phyloP scores from a whole-genome alignment of 176 grass and related monocot genomes.

The Oryza meridionalis region DNA sequence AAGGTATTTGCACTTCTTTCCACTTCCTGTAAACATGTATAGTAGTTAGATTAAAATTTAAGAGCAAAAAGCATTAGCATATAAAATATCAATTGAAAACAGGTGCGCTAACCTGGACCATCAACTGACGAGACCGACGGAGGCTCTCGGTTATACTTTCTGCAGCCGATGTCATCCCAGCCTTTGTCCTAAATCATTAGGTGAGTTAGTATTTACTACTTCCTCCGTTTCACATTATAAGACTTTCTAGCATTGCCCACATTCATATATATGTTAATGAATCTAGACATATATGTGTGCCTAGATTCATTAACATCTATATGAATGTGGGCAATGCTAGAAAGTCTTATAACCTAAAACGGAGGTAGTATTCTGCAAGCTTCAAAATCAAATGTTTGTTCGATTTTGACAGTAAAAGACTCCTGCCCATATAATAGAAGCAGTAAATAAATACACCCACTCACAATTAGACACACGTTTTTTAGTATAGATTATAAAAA shows the following conservation, averaged over 20 bases:
- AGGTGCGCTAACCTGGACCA: conserved; percentile 81
- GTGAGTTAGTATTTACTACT: not conserved
- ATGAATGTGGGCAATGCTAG: no score
- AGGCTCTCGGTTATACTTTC: conserved; percentile 95
- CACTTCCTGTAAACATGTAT: conserved; percentile 42
- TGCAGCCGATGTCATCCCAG: conserved; percentile 86
- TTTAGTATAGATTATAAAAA: conserved; percentile 7
- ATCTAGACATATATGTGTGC: no score
- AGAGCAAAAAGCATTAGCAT: conserved; percentile 22
- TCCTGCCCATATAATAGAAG: not conserved
- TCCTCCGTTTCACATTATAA: no score
- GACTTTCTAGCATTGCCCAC: no score
- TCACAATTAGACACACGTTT: not conserved
- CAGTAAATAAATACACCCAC: not conserved
- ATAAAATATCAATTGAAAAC: conserved; percentile 6
- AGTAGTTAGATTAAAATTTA: not conserved
- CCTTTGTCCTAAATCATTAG: conserved; percentile 71
- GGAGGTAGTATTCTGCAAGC: not conserved
- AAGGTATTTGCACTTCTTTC: conserved; percentile 82
- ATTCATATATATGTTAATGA: no score
- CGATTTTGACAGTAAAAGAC: not conserved
- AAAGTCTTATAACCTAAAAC: no score
- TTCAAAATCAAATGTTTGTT: not conserved
- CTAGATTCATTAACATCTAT: no score
- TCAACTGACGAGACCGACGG: conserved; percentile 72